Conservation (phyloP, 257 asterid genomes). For the Solanum chilense region DNA sequence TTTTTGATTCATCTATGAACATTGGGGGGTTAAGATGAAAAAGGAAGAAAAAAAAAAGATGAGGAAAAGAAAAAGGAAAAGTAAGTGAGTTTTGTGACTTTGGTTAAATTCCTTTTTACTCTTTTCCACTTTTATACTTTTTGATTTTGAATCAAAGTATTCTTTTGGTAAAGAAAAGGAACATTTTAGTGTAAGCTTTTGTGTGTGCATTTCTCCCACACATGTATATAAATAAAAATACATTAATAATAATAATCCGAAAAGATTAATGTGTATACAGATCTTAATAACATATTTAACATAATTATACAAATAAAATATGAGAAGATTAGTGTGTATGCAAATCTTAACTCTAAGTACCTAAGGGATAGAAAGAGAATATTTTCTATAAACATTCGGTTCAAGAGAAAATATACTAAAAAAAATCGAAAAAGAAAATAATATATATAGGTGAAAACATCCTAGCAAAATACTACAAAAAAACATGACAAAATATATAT, state of each 20-base stretch:
- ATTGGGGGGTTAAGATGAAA: conserved; percentile 12
- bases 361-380: neutral
- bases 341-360: neutral
- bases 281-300: neutral
- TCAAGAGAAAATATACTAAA: neutral
- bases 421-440: neutral
- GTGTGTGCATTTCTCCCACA: conserved; percentile 43
- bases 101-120: conserved; percentile 30
- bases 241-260: neutral
- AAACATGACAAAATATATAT: neutral
- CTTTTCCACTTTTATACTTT: conserved; percentile 8
- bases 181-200: conserved; percentile 59
- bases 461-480: neutral
- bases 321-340: neutral
- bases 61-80: conserved; percentile 19
- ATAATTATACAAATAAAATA: too few relatives aligned
- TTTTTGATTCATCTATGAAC: neutral
- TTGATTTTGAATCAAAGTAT: neutral
- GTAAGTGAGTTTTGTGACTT: conserved; percentile 23
- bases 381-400: neutral
- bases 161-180: conserved; percentile 38
- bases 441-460: neutral
- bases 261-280: too few relatives aligned
- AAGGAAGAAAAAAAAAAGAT: conserved; percentile 5
- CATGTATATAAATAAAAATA: neutral